Evolutionary conservation across 805 yeast genomes (phyloP).

Genomic region (Saccharomycopsis lassenensis): DNA sequence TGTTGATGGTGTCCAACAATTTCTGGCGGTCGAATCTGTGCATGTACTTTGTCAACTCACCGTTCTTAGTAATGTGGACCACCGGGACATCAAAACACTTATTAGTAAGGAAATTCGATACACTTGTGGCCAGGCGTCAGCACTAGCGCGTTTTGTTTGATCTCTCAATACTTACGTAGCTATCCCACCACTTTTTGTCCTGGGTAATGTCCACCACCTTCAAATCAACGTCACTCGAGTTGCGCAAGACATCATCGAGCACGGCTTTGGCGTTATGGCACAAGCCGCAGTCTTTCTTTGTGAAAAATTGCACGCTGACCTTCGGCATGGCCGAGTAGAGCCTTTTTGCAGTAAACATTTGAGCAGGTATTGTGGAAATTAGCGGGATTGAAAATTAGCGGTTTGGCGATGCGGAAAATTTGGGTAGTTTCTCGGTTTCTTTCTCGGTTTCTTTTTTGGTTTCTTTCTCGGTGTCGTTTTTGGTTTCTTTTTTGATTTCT

Average conservation of each 20-base stretch:
- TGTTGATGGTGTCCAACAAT: slow-evolving; percentile 40
- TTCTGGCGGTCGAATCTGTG: slow-evolving; percentile 51
- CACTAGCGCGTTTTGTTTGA: not conserved
- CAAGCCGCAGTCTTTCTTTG: slow-evolving; percentile 58
- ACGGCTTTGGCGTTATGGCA: slow-evolving; percentile 55
- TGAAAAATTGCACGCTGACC: slow-evolving; percentile 43
- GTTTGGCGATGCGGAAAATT: no score
- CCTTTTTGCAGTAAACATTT: not conserved
- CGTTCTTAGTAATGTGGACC: slow-evolving; percentile 46
- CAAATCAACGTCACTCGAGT: slow-evolving; percentile 25
- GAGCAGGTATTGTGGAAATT: no score
- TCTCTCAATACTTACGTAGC: slow-evolving; percentile 28
- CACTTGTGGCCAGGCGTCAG: not conserved
- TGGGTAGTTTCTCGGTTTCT: no score
- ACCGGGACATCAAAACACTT: slow-evolving; percentile 70
- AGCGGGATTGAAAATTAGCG: no score
- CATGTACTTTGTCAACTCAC: slow-evolving; percentile 49
- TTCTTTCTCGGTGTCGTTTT: no score
- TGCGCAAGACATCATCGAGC: slow-evolving; percentile 32
- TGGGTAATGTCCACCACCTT: slow-evolving; percentile 47
- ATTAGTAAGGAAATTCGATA: slow-evolving; percentile 1
- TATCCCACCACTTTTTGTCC: slow-evolving; percentile 57
- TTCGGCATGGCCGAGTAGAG: slow-evolving; percentile 5
- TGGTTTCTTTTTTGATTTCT: no score
- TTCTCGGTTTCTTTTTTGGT: no score